Evolutionary conservation across 306 rosid genomes (phyloP).

Genomic region (Vigna reflexopilosa): DNA sequence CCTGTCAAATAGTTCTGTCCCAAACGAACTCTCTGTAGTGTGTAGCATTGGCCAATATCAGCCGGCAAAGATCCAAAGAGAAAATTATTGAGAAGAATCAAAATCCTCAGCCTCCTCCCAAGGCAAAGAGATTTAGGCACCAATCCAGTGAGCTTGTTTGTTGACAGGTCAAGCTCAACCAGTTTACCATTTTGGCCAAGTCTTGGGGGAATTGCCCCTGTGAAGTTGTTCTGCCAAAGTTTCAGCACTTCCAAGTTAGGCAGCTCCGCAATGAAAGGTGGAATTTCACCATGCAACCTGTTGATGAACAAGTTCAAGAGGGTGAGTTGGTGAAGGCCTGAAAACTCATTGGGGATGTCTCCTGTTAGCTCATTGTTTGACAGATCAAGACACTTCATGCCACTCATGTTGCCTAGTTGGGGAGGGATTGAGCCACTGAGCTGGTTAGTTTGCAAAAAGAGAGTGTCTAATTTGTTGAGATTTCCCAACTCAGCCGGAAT

Average conservation of each 20-base stretch:
- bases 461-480: slow-evolving; percentile 68
- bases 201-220: slow-evolving; percentile 74
- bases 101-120: slow-evolving; percentile 67
- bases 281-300: slow-evolving; percentile 84
- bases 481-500: slow-evolving; percentile 82
- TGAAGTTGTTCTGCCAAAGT: slow-evolving; percentile 90
- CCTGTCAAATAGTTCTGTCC: slow-evolving; percentile 87
- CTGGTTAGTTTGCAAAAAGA: slow-evolving; percentile 85
- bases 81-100: slow-evolving; percentile 79
- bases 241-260: slow-evolving; percentile 73
- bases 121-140: slow-evolving; percentile 72
- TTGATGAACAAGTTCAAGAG: slow-evolving; percentile 85
- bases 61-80: slow-evolving; percentile 83
- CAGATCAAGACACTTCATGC: slow-evolving; percentile 71
- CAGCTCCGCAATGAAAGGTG: slow-evolving; percentile 64
- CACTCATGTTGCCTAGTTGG: slow-evolving; percentile 69
- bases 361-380: slow-evolving; percentile 83
- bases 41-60: slow-evolving; percentile 73
- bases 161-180: slow-evolving; percentile 75
- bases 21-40: slow-evolving; percentile 73
- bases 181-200: slow-evolving; percentile 82
- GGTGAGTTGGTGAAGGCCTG: slow-evolving; percentile 66
- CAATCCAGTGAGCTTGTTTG: slow-evolving; percentile 86
- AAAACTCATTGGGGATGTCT: slow-evolving; percentile 71
- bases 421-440: slow-evolving; percentile 73